phyloP scores from a whole-genome alignment of 345 rosid genomes.

The Hypericum androsaemum region DNA sequence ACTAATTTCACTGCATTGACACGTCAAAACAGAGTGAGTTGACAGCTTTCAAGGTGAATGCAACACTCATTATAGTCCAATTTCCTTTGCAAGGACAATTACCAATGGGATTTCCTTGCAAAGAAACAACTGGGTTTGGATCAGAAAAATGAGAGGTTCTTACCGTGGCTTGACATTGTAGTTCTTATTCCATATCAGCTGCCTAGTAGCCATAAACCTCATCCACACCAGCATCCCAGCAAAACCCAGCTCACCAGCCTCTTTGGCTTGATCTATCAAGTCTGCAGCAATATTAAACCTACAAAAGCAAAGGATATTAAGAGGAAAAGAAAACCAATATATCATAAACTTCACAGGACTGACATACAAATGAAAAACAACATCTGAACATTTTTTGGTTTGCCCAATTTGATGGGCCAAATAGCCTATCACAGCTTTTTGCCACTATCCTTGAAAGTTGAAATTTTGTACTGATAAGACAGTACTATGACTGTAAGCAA shows the following conservation, averaged over 20 bases:
- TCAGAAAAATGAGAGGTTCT: not conserved
- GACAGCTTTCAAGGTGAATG: slow-evolving; percentile 11
- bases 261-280: slow-evolving; percentile 21
- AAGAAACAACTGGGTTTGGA: not conserved
- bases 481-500: too few species aligned
- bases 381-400: too few species aligned
- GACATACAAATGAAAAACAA: not conserved
- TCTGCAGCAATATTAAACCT: slow-evolving; percentile 26
- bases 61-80: too few species aligned
- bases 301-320: not conserved
- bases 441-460: too few species aligned
- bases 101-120: not conserved
- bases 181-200: slow-evolving; percentile 37
- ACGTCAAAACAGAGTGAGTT: not conserved
- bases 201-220: slow-evolving; percentile 35
- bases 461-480: too few species aligned
- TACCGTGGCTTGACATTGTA: slow-evolving; percentile 45
- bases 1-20: slow-evolving; percentile 33
- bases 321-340: not conserved
- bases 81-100: not conserved
- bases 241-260: slow-evolving; percentile 29
- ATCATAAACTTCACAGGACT: slow-evolving; percentile 1
- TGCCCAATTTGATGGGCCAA: too few species aligned
- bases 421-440: too few species aligned
- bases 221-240: slow-evolving; percentile 33